These are phyloP conservation scores for Bretschneidera sinensis DNA, from an alignment of 345 rosid species.

Conservation along the genomic window DNA sequence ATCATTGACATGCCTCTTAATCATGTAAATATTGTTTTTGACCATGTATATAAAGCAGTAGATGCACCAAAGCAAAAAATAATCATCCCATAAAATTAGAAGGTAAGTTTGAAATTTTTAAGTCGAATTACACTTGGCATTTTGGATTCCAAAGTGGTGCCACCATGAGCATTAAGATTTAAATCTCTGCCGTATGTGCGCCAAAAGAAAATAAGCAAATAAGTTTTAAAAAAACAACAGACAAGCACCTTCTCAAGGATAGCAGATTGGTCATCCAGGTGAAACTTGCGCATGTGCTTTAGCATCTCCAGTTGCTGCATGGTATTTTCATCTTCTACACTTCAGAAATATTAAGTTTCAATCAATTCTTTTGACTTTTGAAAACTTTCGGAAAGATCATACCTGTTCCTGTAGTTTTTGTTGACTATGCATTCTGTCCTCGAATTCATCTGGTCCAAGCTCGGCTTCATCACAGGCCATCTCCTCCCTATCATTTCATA, in stretches of 20 bases:
- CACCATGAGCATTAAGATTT: not conserved
- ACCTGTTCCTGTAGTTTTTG: conserved; percentile 65
- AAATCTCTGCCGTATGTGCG: not conserved
- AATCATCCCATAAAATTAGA: not conserved
- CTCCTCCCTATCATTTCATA: conserved; percentile 50
- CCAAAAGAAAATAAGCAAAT: not conserved
- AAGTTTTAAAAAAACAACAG: too few relatives aligned
- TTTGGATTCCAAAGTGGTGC: not conserved
- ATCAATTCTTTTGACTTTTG: not conserved
- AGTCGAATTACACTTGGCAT: not conserved
- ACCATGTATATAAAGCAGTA: too few relatives aligned
- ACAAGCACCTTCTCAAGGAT: conserved; percentile 58
- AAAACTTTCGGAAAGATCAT: not conserved
- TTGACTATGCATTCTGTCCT: conserved; percentile 44
- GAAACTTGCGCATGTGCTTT: conserved; percentile 59
- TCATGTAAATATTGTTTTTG: too few relatives aligned
- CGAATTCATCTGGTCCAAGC: conserved; percentile 57
- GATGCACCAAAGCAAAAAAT: too few relatives aligned
- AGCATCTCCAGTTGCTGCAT: conserved; percentile 88
- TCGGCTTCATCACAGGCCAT: conserved; percentile 84
- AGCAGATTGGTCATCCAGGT: conserved; percentile 65
- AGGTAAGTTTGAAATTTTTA: too few relatives aligned
- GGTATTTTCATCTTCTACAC: not conserved
- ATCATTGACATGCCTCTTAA: too few relatives aligned
- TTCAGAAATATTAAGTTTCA: conserved; percentile 1